A percentile compares a stretch with the other conserved stretches of the same genome.
These are phyloP conservation scores for Cicer arietinum DNA, from an alignment of 306 rosid genomes.

Conservation along the genomic window DNA sequence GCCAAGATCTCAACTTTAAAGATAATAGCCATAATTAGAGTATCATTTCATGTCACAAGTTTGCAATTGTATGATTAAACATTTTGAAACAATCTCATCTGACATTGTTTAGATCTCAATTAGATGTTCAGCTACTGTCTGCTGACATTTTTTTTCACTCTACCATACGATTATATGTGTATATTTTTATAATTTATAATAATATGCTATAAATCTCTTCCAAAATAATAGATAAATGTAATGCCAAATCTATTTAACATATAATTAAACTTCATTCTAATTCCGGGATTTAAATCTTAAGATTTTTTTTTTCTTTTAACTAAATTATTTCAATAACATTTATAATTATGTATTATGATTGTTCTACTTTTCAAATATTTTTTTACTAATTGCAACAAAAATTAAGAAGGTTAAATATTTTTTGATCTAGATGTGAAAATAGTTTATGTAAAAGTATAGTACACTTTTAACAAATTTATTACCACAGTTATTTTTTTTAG, in stretches of 20 bases:
- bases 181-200: no score
- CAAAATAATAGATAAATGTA: background rate
- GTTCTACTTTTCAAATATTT: no score
- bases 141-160: no score
- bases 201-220: no score
- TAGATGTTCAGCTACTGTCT: no score
- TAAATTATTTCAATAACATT: background rate
- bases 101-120: background rate
- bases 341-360: conserved; percentile 5
- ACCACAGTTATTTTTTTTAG: no score
- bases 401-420: no score
- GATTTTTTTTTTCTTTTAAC: background rate
- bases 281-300: background rate
- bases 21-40: conserved; percentile 48
- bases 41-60: conserved; percentile 45
- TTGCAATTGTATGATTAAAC: conserved; percentile 8
- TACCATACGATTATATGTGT: no score
- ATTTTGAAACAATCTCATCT: background rate
- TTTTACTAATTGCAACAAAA: no score
- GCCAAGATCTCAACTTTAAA: conserved; percentile 35
- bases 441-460: no score
- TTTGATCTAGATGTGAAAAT: no score
- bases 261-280: background rate
- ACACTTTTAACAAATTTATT: no score
- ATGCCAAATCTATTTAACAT: background rate